Evolutionary conservation across 345 rosid genomes (phyloP), one percentile per base, ranked within the genome.

Genomic region (Citrus cavaleriei): DNA sequence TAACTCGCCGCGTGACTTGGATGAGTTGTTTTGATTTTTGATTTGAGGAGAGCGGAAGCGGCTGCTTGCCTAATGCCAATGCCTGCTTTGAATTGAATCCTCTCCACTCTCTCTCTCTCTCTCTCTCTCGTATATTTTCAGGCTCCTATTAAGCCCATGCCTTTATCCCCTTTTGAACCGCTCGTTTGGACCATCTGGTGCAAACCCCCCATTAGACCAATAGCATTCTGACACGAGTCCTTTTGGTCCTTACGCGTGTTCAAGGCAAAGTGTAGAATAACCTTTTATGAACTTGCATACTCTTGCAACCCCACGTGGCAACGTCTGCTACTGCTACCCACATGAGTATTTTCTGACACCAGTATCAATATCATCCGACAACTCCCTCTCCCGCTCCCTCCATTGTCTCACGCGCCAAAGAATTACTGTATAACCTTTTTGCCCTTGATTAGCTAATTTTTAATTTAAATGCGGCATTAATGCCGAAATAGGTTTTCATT

Each of bases 1-100:
- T 84, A 72, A 28, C 74, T 77, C 86, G 87, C 83, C 81, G 85
- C 80, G 81, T 77, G 80, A 79, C 76, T 77, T 81, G 87, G 87
- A 68, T 80, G 76, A 61, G 68, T 22, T 77, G 63, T 7, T 80
- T 68, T 54, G 70, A 68, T 40, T 58, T 73, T 57, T 13, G 37
- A 72, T 24, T n/a, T 67, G 49, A 38, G 75, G 76, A 35, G 51
- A n/a, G 58, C 27, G 24, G 5, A 46, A 6, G 54, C 5, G 66
- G 72, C 74, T 57, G 80, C 71, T 62, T 24, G 24, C 12, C 32
- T 32, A 21, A 13, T 46, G 51, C 18, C 51, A 0, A 13, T 13
- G 58, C 58, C 58, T 54, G 58, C 58, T 54, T 54, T 54, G 51
- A 46, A 46, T 46, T 13, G 16, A 46, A 46, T 13, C 51, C 16